Evolutionary conservation across 371 early-diverging fungal species (phyloP).

Genomic region (Lichtheimia ornata): DNA sequence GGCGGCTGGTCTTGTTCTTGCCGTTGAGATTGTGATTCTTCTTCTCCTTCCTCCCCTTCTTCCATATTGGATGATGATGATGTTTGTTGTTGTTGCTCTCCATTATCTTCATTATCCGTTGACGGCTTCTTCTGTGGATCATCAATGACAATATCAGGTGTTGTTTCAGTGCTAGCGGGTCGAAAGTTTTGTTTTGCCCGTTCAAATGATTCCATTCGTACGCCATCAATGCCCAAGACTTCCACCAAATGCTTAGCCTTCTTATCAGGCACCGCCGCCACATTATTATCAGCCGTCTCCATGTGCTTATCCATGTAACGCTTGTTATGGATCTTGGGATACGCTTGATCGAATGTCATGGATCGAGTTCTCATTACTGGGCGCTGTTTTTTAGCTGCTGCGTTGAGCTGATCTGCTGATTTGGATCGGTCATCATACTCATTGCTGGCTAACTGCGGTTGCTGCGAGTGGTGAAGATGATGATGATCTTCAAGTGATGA

Average conservation of each 20-base stretch:
- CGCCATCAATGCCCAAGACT: constrained; percentile 45
- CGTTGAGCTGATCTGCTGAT: neutral
- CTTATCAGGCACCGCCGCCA: neutral
- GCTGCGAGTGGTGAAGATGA: neutral
- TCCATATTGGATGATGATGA: neutral
- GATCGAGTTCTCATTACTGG: constrained; percentile 10
- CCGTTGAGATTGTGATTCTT: constrained; percentile 1
- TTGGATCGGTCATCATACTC: neutral
- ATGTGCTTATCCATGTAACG: neutral
- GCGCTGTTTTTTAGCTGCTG: neutral
- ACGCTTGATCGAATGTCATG: constrained; percentile 1
- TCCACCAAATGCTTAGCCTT: constrained; percentile 36
- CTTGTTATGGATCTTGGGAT: neutral
- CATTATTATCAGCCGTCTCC: neutral
- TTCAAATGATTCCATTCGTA: constrained; percentile 27
- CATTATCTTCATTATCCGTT: neutral
- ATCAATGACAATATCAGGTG: neutral
- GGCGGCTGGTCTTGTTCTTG: constrained; percentile 5
- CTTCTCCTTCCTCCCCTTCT: neutral
- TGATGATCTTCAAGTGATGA: neutral
- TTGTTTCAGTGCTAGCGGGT: neutral
- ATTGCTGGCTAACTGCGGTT: no score
- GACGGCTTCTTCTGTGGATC: neutral
- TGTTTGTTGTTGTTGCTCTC: neutral
- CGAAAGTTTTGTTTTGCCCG: constrained; percentile 17